These are phyloP conservation scores for Cytospora piceicola DNA, from an alignment of 2,329 filamentous ascomycete species.

Conservation along the genomic window DNA sequence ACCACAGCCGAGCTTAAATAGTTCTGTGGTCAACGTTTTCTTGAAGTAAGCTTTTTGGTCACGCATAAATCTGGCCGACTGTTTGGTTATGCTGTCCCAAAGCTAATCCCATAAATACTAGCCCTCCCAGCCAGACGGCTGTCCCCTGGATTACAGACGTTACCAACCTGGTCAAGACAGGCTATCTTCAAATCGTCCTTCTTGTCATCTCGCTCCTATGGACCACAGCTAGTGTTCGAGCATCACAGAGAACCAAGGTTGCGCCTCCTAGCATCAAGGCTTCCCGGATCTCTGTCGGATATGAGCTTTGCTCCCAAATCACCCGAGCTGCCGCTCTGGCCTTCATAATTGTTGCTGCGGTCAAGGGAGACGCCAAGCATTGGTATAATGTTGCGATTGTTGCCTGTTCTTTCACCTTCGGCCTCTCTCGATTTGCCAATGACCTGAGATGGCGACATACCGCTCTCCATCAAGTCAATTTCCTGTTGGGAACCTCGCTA, in stretches of 20 bases:
- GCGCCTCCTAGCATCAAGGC: slow-evolving; percentile 16
- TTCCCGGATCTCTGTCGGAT: slow-evolving; percentile 19
- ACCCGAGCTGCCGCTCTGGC: slow-evolving; percentile 22
- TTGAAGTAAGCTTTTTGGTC: background rate
- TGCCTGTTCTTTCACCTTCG: slow-evolving; percentile 21
- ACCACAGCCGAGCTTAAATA: background rate
- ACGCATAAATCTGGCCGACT: background rate
- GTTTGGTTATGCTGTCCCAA: too few species aligned
- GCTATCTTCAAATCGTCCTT: slow-evolving; percentile 20
- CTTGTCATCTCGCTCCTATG: slow-evolving; percentile 25
- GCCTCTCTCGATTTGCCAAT: slow-evolving; percentile 26
- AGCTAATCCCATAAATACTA: slow-evolving; percentile 3
- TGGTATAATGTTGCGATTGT: slow-evolving; percentile 24
- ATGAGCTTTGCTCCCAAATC: slow-evolving; percentile 27
- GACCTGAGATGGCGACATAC: slow-evolving; percentile 24
- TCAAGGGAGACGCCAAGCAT: slow-evolving; percentile 16
- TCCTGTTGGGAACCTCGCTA: slow-evolving; percentile 20
- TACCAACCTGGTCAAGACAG: slow-evolving; percentile 9
- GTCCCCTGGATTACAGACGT: slow-evolving; percentile 25
- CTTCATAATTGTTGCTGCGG: slow-evolving; percentile 19
- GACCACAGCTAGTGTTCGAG: slow-evolving; percentile 13
- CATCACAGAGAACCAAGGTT: slow-evolving; percentile 8
- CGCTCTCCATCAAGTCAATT: slow-evolving; percentile 30
- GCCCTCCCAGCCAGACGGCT: slow-evolving; percentile 12
- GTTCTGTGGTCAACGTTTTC: background rate